phyloP scores from a whole-genome alignment of 1,284 basidiomycete species.

The Megacollybia platyphylla region DNA sequence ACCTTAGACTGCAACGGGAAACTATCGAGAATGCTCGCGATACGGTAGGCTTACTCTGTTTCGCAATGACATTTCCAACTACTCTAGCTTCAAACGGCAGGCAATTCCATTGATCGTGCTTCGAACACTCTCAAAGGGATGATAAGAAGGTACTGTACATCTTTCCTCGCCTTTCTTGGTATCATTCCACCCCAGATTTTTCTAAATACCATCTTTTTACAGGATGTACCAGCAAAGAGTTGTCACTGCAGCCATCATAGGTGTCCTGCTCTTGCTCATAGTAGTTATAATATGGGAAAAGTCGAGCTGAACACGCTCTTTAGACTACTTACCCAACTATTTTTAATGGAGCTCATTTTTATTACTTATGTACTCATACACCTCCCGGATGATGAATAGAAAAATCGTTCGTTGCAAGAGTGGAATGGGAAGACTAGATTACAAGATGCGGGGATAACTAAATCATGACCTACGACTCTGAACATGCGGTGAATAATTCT shows the following conservation, averaged over 20 bases:
- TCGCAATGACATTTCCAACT: background rate
- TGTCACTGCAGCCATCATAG: conserved; percentile 57
- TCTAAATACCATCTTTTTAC: conserved; percentile 20
- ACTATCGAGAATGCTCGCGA: conserved; percentile 92
- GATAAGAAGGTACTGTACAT: conserved; percentile 52
- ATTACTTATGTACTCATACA: background rate
- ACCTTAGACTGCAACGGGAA: conserved; percentile 81
- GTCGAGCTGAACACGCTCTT: conserved; percentile 20
- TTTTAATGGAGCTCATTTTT: background rate
- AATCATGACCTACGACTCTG: no score
- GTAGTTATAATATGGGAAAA: conserved; percentile 64
- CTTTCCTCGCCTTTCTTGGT: conserved; percentile 5
- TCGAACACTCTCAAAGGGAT: conserved; percentile 66
- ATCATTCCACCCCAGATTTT: conserved; percentile 13
- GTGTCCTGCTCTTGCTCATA: conserved; percentile 59
- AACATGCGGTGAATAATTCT: background rate
- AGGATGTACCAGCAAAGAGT: conserved; percentile 79
- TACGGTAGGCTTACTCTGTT: conserved; percentile 41
- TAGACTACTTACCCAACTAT: background rate
- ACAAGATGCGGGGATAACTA: background rate
- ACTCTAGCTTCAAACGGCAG: conserved; percentile 52
- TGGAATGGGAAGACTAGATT: background rate
- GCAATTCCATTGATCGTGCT: conserved; percentile 60
- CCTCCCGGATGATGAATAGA: background rate
- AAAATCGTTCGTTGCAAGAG: background rate